Conservation (phyloP, 768 basidiomycete genomes). For the Dacryopinax primogenitus region DNA sequence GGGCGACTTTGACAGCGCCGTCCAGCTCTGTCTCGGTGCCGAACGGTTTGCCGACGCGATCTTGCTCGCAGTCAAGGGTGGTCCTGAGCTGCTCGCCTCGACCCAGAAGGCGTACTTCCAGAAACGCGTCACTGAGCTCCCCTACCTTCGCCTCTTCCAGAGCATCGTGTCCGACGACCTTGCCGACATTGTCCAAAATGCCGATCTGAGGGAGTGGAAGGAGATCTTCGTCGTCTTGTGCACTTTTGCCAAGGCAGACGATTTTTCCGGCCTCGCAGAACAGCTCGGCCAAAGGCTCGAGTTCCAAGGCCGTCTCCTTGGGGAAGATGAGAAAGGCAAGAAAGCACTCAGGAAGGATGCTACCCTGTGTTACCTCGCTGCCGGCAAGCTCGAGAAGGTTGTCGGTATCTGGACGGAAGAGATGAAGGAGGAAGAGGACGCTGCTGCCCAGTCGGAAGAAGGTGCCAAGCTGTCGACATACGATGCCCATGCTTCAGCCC, state of each 20-base stretch:
- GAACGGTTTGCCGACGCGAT: slow-evolving; percentile 92
- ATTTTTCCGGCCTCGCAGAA: slow-evolving; percentile 78
- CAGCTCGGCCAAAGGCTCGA: slow-evolving; percentile 86
- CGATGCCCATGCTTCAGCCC: slow-evolving; percentile 66
- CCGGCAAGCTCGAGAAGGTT: slow-evolving; percentile 72
- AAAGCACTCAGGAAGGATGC: slow-evolving; percentile 68
- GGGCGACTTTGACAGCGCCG: slow-evolving; percentile 90
- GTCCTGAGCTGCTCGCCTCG: slow-evolving; percentile 67
- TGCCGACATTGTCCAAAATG: slow-evolving; percentile 88
- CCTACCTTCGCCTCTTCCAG: slow-evolving; percentile 89
- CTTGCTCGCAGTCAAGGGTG: slow-evolving; percentile 81
- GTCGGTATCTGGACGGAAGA: slow-evolving; percentile 89
- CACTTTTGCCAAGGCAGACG: slow-evolving; percentile 76
- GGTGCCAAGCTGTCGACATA: slow-evolving; percentile 40
- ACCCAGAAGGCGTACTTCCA: slow-evolving; percentile 94
- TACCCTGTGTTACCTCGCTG: slow-evolving; percentile 84
- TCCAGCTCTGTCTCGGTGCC: slow-evolving; percentile 75
- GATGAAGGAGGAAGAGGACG: slow-evolving; percentile 68
- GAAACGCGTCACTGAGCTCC: slow-evolving; percentile 54
- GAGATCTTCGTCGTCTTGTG: slow-evolving; percentile 94
- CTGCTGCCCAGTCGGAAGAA: slow-evolving; percentile 31
- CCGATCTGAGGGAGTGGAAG: slow-evolving; percentile 86
- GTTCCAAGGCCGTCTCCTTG: slow-evolving; percentile 55
- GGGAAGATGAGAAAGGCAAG: slow-evolving; percentile 33
- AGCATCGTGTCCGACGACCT: slow-evolving; percentile 87